These are phyloP conservation scores for Cercophora newfieldiana DNA, from an alignment of 495 filamentous ascomycete species.

Conservation along the genomic window DNA sequence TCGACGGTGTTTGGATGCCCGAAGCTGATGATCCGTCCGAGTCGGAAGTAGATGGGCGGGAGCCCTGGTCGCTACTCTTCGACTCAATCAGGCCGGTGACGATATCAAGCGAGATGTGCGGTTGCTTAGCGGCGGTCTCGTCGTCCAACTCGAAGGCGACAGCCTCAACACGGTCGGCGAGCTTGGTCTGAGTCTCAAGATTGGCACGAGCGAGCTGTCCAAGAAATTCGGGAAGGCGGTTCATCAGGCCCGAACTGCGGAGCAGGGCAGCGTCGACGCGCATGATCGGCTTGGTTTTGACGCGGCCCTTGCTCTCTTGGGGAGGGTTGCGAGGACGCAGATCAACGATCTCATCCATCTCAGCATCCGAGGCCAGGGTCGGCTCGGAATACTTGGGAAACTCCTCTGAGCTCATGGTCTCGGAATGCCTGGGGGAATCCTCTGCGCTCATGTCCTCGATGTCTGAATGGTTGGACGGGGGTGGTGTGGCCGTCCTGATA, in stretches of 20 bases:
- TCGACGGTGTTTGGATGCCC: background rate
- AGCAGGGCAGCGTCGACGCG: slow-evolving; percentile 29
- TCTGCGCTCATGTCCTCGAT: slow-evolving; percentile 20
- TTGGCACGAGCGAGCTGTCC: slow-evolving; percentile 31
- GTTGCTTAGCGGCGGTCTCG: slow-evolving; percentile 16
- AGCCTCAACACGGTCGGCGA: slow-evolving; percentile 25
- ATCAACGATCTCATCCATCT: slow-evolving; percentile 30
- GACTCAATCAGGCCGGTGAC: slow-evolving; percentile 23
- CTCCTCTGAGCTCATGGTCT: slow-evolving; percentile 21
- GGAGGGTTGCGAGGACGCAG: slow-evolving; percentile 14
- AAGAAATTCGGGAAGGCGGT: slow-evolving; percentile 30
- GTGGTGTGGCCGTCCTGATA: slow-evolving; percentile 1
- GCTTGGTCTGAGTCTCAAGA: slow-evolving; percentile 25
- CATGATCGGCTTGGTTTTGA: slow-evolving; percentile 27
- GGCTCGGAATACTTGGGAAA: slow-evolving; percentile 30
- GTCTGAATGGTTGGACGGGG: slow-evolving; percentile 9
- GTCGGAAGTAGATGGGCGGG: background rate
- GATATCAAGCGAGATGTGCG: slow-evolving; percentile 30
- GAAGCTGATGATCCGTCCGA: background rate
- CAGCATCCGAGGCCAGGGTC: slow-evolving; percentile 25
- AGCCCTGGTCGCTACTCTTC: background rate
- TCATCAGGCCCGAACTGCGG: slow-evolving; percentile 25
- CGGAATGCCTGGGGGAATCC: slow-evolving; percentile 18
- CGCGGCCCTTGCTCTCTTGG: background rate
- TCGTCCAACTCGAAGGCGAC: slow-evolving; percentile 17